Evolutionary conservation across 106 monocot genomes (phyloP).

Genomic region (Acanthochlamys bracteata): DNA sequence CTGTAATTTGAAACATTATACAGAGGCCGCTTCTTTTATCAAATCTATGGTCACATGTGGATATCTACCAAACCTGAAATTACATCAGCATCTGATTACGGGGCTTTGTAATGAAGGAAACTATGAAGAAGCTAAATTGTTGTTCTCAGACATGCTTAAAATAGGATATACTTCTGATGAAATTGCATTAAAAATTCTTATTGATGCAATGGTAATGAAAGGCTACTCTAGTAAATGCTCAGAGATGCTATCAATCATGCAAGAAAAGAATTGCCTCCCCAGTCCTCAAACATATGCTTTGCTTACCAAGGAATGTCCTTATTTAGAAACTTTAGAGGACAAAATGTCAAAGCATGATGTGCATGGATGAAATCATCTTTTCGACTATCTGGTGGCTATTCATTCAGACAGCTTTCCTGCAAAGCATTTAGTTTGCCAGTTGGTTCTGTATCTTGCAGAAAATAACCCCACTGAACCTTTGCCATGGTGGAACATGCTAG

Average conservation of each 20-base stretch:
- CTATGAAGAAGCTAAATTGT: constrained; percentile 15
- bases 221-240: constrained; percentile 12
- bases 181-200: constrained; percentile 20
- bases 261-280: constrained; percentile 11
- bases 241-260: constrained; percentile 21
- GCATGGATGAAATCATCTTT: too few species aligned
- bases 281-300: constrained; percentile 13
- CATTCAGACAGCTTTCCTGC: too few species aligned
- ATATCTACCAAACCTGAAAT: constrained; percentile 14
- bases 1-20: background rate
- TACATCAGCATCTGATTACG: constrained; percentile 10
- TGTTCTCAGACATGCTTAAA: constrained; percentile 11
- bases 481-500: too few species aligned
- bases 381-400: too few species aligned
- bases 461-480: too few species aligned
- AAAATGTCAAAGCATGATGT: too few species aligned
- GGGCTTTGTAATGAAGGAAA: constrained; percentile 22
- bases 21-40: constrained; percentile 10
- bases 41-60: constrained; percentile 13
- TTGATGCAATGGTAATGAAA: constrained; percentile 20
- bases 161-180: constrained; percentile 22
- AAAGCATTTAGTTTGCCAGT: too few species aligned
- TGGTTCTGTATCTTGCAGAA: too few species aligned
- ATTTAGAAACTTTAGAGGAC: too few species aligned
- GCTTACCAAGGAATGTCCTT: background rate